Conservation (phyloP, 805 yeast species). For the Blastobotrys americana region DNA sequence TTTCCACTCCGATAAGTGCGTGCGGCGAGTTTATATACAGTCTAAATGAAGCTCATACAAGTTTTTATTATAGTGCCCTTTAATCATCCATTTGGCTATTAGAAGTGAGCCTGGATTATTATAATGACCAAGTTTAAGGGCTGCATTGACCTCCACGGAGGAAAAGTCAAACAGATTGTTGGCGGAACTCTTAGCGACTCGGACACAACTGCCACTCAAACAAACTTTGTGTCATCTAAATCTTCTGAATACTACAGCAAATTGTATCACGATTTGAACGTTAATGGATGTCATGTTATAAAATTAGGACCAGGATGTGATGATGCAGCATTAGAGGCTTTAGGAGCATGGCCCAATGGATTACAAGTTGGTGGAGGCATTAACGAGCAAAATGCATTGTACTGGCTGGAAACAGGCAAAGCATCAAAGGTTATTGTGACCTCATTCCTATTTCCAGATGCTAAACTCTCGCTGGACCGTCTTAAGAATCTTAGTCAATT, state of each 20-base stretch:
- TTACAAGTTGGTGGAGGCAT: slow-evolving; percentile 95
- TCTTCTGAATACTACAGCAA: slow-evolving; percentile 70
- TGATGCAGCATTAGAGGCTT: slow-evolving; percentile 70
- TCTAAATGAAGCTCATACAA: no score
- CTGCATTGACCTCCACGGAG: slow-evolving; percentile 91
- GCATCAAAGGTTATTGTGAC: slow-evolving; percentile 91
- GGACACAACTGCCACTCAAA: slow-evolving; percentile 39
- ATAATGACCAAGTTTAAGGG: slow-evolving; percentile 84
- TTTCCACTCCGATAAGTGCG: no score
- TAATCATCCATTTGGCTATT: no score
- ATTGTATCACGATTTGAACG: slow-evolving; percentile 51
- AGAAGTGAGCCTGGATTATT: neutral
- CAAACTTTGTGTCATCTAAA: slow-evolving; percentile 72
- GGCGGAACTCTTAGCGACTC: slow-evolving; percentile 73
- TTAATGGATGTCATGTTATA: slow-evolving; percentile 84
- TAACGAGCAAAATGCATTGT: slow-evolving; percentile 58
- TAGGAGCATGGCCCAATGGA: slow-evolving; percentile 60
- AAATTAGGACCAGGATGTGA: slow-evolving; percentile 84
- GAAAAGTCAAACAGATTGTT: slow-evolving; percentile 93
- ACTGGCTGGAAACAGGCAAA: slow-evolving; percentile 62
- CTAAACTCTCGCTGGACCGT: slow-evolving; percentile 44
- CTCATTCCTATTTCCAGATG: slow-evolving; percentile 77
- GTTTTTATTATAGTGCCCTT: no score
- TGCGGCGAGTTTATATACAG: no score
- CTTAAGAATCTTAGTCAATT: slow-evolving; percentile 41